Conservation (phyloP, 2,329 filamentous ascomycete species). For the Cladosporium cucumerinum region DNA sequence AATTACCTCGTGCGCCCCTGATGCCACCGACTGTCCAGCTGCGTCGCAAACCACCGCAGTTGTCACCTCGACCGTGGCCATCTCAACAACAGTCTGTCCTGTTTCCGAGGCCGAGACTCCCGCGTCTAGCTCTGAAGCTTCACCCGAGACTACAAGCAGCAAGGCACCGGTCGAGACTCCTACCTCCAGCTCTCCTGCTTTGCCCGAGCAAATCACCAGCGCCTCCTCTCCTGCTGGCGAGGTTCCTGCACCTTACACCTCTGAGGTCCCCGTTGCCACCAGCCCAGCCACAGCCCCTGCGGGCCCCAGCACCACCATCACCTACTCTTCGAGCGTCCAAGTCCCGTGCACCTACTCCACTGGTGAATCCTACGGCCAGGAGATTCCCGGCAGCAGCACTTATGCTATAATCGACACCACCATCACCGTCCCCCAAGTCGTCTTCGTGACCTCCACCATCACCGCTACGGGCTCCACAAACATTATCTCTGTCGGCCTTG, state of each 20-base stretch:
- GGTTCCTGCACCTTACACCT: slow-evolving; percentile 6
- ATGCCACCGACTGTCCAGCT: slow-evolving; percentile 36
- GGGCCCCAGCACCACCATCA: slow-evolving; percentile 39
- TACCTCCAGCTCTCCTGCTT: slow-evolving; percentile 18
- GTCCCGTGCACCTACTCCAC: slow-evolving; percentile 38
- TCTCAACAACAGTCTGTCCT: slow-evolving; percentile 43
- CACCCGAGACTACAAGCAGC: not conserved
- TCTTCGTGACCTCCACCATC: slow-evolving; percentile 40
- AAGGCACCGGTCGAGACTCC: not conserved
- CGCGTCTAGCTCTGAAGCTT: not conserved
- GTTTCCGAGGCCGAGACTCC: slow-evolving; percentile 9
- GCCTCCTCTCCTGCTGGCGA: slow-evolving; percentile 21
- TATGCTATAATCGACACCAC: slow-evolving; percentile 37
- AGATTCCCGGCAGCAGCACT: slow-evolving; percentile 32
- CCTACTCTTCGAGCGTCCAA: slow-evolving; percentile 36
- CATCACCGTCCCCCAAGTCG: slow-evolving; percentile 46
- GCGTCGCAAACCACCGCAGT: slow-evolving; percentile 7
- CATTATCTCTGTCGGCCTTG: slow-evolving; percentile 34
- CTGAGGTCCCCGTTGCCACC: not conserved
- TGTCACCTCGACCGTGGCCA: slow-evolving; percentile 36
- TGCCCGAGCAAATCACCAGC: slow-evolving; percentile 7
- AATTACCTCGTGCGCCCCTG: slow-evolving; percentile 37
- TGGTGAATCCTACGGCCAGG: slow-evolving; percentile 32
- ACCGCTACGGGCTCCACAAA: slow-evolving; percentile 29
- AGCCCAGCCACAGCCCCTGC: slow-evolving; percentile 20